A percentile compares a stretch with the other conserved stretches of the same genome.
Evolutionary conservation across 1,284 basidiomycete genomes (phyloP).

Genomic region (Pseudozyma flocculosa): DNA sequence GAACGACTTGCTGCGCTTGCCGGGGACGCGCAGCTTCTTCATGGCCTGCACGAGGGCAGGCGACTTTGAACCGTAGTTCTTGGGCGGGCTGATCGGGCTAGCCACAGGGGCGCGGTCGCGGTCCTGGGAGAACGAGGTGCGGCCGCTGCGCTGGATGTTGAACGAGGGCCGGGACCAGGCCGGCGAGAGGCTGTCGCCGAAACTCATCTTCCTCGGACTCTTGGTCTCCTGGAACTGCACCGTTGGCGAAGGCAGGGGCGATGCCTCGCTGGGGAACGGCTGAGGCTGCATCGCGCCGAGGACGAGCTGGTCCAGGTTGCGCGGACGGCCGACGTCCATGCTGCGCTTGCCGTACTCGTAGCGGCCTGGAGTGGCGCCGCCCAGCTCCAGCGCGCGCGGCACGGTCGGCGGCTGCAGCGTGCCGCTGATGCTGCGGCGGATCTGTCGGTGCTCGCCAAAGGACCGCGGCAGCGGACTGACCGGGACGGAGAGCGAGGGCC

Average conservation of each 20-base stretch:
- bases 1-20: conserved; percentile 8
- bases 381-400: conserved; percentile 11
- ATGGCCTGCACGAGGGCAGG: conserved; percentile 13
- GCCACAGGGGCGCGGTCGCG: conserved; percentile 29
- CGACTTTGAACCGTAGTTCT: not conserved
- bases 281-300: not conserved
- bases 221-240: conserved; percentile 6
- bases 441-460: conserved; percentile 21
- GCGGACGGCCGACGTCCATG: not conserved
- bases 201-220: conserved; percentile 8
- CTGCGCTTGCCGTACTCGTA: conserved; percentile 1
- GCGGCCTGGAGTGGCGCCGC: not conserved
- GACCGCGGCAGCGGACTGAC: conserved; percentile 18
- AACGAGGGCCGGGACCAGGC: conserved; percentile 17
- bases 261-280: not conserved
- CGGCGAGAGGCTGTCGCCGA: conserved; percentile 16
- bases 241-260: not conserved
- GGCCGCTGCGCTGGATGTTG: conserved; percentile 8
- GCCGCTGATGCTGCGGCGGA: conserved; percentile 14
- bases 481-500: conserved; percentile 4
- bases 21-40: conserved; percentile 13
- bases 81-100: conserved; percentile 22
- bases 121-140: conserved; percentile 30
- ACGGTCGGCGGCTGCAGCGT: conserved; percentile 4
- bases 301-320: not conserved